These are phyloP conservation scores for Bolboschoenus planiculmis DNA, from an alignment of 176 grass and related monocot genomes.

Conservation along the genomic window DNA sequence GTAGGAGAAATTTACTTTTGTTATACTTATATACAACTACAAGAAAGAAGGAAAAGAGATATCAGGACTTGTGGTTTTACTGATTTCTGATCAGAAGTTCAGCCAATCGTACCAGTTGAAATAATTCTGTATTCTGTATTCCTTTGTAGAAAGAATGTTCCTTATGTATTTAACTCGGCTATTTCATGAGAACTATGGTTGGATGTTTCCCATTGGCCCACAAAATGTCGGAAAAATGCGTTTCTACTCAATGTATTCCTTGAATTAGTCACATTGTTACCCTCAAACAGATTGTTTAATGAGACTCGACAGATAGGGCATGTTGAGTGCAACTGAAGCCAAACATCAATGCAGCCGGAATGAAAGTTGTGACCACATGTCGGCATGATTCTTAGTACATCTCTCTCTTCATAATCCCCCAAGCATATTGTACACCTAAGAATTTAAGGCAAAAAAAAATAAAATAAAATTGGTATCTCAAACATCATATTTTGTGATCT, in stretches of 20 bases:
- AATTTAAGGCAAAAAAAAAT: neutral
- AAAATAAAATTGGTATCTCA: neutral
- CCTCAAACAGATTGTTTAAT: neutral
- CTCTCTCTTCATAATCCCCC: slow-evolving; percentile 30
- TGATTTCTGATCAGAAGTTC: neutral
- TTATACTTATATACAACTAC: neutral
- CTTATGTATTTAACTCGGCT: neutral
- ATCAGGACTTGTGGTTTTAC: neutral
- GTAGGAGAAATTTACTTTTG: neutral
- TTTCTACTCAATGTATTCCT: slow-evolving; percentile 19
- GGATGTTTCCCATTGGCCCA: slow-evolving; percentile 20
- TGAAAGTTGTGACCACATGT: slow-evolving; percentile 29
- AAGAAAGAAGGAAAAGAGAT: neutral
- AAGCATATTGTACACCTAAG: slow-evolving; percentile 32
- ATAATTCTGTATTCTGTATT: neutral
- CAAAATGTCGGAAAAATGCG: slow-evolving; percentile 13
- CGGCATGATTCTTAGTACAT: slow-evolving; percentile 30
- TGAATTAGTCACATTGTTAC: slow-evolving; percentile 2
- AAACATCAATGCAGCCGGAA: slow-evolving; percentile 25
- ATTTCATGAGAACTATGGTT: slow-evolving; percentile 3
- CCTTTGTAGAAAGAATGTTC: neutral
- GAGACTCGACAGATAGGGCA: slow-evolving; percentile 32
- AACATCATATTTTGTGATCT: neutral
- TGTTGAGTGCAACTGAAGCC: slow-evolving; percentile 27
- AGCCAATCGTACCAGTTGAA: neutral